Base-by-base conservation (phyloP, 2,329 filamentous ascomycete genomes). In the Hirsutella thompsonii region DNA sequence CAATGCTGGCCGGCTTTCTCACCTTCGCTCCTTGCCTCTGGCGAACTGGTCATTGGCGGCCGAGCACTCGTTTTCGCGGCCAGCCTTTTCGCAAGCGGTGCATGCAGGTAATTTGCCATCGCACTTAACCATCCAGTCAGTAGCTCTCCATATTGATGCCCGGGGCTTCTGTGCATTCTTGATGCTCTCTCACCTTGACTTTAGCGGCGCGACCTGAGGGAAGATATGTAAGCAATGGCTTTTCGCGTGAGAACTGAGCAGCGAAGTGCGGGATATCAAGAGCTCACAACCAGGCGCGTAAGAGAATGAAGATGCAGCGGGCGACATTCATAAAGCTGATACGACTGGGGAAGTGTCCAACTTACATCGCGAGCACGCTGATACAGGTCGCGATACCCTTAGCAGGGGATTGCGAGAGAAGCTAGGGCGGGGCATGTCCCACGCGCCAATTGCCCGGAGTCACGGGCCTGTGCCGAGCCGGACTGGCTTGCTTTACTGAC, bases 21-120 rank as follows among this genome's bases (percentile, higher is more conserved):
- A 79, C 79, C 89, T 96, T 54, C 90, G 74, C 57, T 96, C 92
- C 61, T 96, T 96, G 46, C 92, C 92, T 47, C 88, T 75, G 1
- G 90, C 89, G 61, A 95, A 96, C 58, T 95, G 88, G 56, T 96
- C 90, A 54, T 93, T 95, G 8, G 88, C 89, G 42, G 88, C 88
- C 6, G 88, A 94, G 59, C 92, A 98, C 57, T 93, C 88, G 45
- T 72, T 80, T 42, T 84, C 79, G 46, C 87, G 82, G 23, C 89
- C 88, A 13, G 87, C 86, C 62, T 88, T 89, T 61, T 95, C 90
- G 57, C 92, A 96, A 16, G 90, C 90, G 8, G 88, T 93, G 57
- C 92, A 98, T 8, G 89, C 88, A 10, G 92, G 92, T 30, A 96
- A 69, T 61, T 95, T 95, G 46, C 92, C 90, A 64, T 96, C 92